These are phyloP conservation scores for Oenanthe javanica DNA, from an alignment of 140 eudicot genomes.

Conservation along the genomic window DNA sequence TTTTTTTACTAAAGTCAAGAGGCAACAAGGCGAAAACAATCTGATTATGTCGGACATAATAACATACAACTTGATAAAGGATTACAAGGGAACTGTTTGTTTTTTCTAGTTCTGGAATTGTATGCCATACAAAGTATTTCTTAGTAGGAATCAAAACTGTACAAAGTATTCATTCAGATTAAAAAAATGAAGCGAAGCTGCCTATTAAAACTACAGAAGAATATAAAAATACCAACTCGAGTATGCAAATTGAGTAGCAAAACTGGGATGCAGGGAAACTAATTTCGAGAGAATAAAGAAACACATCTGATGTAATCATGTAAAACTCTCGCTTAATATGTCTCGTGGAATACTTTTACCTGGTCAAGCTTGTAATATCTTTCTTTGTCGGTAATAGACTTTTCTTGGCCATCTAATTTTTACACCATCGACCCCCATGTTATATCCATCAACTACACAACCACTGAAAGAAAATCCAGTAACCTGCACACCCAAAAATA, in stretches of 20 bases:
- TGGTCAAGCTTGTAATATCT: slow-evolving; percentile 98
- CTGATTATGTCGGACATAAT: background rate
- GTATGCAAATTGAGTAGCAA: background rate
- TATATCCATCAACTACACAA: slow-evolving; percentile 81
- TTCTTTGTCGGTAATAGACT: slow-evolving; percentile 71
- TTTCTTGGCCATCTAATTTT: slow-evolving; percentile 73
- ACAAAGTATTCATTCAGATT: background rate
- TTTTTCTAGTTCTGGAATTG: background rate
- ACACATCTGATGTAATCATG: background rate
- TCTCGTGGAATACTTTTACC: slow-evolving; percentile 31
- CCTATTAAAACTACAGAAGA: background rate
- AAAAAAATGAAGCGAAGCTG: background rate
- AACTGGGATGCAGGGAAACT: background rate
- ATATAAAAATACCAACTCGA: background rate
- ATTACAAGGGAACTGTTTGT: background rate
- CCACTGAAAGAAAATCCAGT: slow-evolving; percentile 99
- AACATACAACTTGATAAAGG: background rate
- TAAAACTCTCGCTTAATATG: background rate
- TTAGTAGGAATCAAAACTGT: background rate
- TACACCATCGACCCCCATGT: slow-evolving; percentile 75
- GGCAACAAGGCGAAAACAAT: background rate
- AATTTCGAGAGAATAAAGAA: background rate
- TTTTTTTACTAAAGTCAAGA: background rate
- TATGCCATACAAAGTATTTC: background rate
- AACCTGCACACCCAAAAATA: slow-evolving; percentile 37